Percentiles rank a stretch among this genome's conserved stretches.
These are phyloP conservation scores for Sporothrix curviconia DNA, from an alignment of 2,329 filamentous ascomycete species.

Conservation along the genomic window DNA sequence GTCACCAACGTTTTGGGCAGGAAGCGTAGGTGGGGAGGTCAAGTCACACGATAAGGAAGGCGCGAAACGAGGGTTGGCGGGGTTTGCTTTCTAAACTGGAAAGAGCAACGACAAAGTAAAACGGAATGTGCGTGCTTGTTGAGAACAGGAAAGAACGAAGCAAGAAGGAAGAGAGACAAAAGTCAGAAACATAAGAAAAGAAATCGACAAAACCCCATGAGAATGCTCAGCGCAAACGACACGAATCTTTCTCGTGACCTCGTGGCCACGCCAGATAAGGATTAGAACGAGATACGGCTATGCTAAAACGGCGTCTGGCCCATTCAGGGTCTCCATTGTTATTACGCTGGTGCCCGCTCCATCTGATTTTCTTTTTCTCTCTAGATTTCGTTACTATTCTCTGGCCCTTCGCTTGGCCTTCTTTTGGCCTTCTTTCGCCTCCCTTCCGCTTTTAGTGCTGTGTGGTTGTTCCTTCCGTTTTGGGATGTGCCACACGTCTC, in stretches of 20 bases:
- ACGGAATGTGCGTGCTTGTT: neutral
- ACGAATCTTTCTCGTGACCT: too few species aligned
- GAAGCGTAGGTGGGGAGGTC: neutral
- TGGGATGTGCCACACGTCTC: conserved; percentile 1
- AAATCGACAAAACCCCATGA: neutral
- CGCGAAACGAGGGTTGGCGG: neutral
- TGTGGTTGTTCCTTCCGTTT: conserved; percentile 4
- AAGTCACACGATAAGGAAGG: neutral
- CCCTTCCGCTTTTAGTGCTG: too few species aligned
- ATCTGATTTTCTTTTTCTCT: neutral
- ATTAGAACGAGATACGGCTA: neutral
- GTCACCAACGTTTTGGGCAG: neutral
- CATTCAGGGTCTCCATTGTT: too few species aligned
- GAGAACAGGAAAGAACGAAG: neutral
- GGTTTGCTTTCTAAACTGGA: neutral
- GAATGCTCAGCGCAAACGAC: neutral
- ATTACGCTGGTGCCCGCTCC: too few species aligned
- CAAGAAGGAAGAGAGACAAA: neutral
- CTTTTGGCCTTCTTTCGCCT: neutral
- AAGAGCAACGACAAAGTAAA: neutral
- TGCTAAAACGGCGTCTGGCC: too few species aligned
- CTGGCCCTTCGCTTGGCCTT: neutral
- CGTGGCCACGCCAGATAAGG: neutral
- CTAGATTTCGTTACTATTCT: neutral
- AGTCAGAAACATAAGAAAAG: neutral